phyloP scores from a whole-genome alignment of 139 green algal species.

The Asterochloris erici region DNA sequence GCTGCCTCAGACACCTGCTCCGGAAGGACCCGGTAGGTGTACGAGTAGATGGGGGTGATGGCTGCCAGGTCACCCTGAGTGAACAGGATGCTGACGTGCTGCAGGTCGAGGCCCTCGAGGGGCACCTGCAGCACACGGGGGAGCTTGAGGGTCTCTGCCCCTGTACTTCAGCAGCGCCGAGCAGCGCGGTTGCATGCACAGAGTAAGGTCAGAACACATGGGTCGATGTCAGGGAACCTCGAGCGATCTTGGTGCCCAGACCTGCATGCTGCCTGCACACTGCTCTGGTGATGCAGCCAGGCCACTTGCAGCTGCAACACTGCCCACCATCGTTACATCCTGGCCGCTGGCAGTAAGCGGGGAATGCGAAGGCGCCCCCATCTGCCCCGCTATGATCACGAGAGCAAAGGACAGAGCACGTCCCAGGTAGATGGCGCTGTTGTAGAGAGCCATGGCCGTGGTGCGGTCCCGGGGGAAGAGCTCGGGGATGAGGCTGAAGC shows the following conservation, averaged over 20 bases:
- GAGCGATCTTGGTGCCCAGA: too few species aligned
- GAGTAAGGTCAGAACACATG: too few species aligned
- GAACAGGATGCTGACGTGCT: conserved; percentile 67
- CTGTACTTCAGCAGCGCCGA: too few species aligned
- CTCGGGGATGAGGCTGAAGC: conserved; percentile 80
- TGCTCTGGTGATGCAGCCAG: too few species aligned
- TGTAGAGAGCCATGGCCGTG: conserved; percentile 83
- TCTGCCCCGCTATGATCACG: conserved; percentile 52
- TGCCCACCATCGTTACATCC: not conserved
- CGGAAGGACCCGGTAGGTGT: conserved; percentile 59
- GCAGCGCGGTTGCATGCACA: too few species aligned
- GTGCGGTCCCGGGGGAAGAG: conserved; percentile 80
- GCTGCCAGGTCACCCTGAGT: conserved; percentile 80
- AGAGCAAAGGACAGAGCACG: conserved; percentile 74
- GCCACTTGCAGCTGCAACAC: too few species aligned
- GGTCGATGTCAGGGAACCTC: too few species aligned
- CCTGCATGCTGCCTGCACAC: too few species aligned
- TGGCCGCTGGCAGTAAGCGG: not conserved
- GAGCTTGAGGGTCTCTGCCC: too few species aligned
- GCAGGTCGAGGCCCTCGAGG: conserved; percentile 75
- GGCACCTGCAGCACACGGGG: conserved; percentile 45
- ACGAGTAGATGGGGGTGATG: conserved; percentile 72
- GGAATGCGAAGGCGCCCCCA: conserved; percentile 27
- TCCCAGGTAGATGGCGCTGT: conserved; percentile 84
- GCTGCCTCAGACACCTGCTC: conserved; percentile 22